These are phyloP conservation scores for Cytospora paraplurivora DNA, from an alignment of 2,329 filamentous ascomycete genomes.

Conservation along the genomic window DNA sequence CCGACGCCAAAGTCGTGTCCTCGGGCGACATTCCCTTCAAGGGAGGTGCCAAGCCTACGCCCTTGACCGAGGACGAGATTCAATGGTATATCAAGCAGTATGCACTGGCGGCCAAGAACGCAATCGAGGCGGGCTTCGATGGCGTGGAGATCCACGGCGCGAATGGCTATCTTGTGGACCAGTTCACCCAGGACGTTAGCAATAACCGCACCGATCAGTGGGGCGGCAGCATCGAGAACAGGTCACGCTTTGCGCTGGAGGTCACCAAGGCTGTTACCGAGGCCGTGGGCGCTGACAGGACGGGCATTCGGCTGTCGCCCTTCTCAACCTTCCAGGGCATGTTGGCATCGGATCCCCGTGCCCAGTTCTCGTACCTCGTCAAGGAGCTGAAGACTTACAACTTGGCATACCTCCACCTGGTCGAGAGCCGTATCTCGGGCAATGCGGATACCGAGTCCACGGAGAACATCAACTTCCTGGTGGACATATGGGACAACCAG, in stretches of 20 bases:
- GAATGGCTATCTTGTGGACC: conserved; percentile 50
- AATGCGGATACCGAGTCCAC: conserved; percentile 40
- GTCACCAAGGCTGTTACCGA: conserved; percentile 52
- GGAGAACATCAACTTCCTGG: conserved; percentile 37
- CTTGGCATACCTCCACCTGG: conserved; percentile 59
- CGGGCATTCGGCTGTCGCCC: conserved; percentile 57
- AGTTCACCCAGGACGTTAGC: conserved; percentile 55
- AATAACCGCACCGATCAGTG: conserved; percentile 59
- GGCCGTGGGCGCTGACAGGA: conserved; percentile 52
- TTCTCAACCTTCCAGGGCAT: conserved; percentile 60
- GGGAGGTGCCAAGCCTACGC: conserved; percentile 41
- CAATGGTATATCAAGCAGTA: conserved; percentile 37
- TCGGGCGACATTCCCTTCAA: conserved; percentile 49
- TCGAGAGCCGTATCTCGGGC: conserved; percentile 52
- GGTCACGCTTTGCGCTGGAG: conserved; percentile 54
- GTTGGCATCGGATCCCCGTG: conserved; percentile 57
- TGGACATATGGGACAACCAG: conserved; percentile 35
- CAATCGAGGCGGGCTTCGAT: conserved; percentile 56
- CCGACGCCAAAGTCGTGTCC: conserved; percentile 40
- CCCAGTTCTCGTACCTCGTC: conserved; percentile 59
- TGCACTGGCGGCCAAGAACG: conserved; percentile 41
- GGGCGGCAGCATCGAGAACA: conserved; percentile 58
- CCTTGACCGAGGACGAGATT: conserved; percentile 47
- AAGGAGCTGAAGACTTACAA: conserved; percentile 51
- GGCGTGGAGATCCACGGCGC: conserved; percentile 46